Evolutionary conservation across 176 grass and related monocot genomes (phyloP).

Genomic region (Leersia perrieri): DNA sequence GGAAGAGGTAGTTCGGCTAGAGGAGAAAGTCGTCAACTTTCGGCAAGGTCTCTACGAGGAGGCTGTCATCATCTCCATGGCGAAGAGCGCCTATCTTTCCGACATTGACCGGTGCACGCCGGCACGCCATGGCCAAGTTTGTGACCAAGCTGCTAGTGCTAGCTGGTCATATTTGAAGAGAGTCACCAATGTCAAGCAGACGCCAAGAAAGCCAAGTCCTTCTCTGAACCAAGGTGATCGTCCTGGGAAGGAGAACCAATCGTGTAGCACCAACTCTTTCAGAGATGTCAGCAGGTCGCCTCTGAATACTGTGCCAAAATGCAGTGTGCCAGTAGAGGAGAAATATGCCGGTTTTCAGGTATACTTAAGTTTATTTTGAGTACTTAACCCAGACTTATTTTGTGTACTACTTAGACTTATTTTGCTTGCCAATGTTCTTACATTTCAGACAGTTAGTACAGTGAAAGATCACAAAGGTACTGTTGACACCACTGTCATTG

Average conservation of each 20-base stretch:
- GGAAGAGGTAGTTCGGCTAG: slow-evolving; percentile 84
- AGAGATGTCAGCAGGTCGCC: slow-evolving; percentile 40
- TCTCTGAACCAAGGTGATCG: slow-evolving; percentile 28
- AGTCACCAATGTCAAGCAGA: slow-evolving; percentile 25
- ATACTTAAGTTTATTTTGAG: too few relatives aligned
- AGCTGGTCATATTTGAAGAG: slow-evolving; percentile 35
- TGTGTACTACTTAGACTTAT: not conserved
- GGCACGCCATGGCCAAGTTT: not conserved
- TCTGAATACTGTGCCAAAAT: slow-evolving; percentile 36
- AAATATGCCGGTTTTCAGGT: slow-evolving; percentile 45
- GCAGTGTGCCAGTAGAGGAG: slow-evolving; percentile 3
- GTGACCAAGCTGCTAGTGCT: slow-evolving; percentile 13
- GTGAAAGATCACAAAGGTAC: slow-evolving; percentile 17
- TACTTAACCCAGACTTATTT: not conserved
- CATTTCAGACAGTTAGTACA: slow-evolving; percentile 41
- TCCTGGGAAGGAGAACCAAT: slow-evolving; percentile 70
- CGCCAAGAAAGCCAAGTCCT: slow-evolving; percentile 30
- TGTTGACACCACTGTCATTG: slow-evolving; percentile 5
- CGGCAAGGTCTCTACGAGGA: slow-evolving; percentile 76
- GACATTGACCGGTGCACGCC: not conserved
- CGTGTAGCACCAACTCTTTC: slow-evolving; percentile 37
- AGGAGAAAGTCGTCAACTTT: slow-evolving; percentile 78
- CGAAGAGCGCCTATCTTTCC: slow-evolving; percentile 37
- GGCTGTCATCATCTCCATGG: slow-evolving; percentile 57
- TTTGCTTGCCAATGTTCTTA: slow-evolving; percentile 2